Conservation (phyloP, 345 rosid genomes). For the Eucalyptus camaldulensis region DNA sequence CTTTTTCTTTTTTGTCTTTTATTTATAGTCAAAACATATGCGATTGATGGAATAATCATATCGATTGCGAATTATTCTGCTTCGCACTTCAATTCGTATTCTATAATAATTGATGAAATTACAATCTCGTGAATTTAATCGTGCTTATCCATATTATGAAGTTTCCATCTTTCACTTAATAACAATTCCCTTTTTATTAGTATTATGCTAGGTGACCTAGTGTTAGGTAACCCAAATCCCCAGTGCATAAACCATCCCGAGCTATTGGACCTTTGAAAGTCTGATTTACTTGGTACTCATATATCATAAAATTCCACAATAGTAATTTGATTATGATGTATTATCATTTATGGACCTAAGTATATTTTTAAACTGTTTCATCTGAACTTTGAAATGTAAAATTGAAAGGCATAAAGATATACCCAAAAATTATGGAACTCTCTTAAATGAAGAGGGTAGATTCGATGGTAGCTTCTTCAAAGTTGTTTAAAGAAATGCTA, state of each 20-base stretch:
- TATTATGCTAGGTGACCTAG: background rate
- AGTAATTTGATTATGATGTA: background rate
- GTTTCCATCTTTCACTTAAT: background rate
- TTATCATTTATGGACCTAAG: no score
- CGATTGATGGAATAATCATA: background rate
- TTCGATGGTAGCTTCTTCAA: no score
- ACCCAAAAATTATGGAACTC: no score
- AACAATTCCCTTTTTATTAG: background rate
- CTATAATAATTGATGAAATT: accelerated
- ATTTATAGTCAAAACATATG: background rate
- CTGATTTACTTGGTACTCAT: background rate
- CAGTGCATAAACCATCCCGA: accelerated
- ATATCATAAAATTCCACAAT: background rate
- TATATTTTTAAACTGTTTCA: no score
- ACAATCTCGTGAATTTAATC: background rate
- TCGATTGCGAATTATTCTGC: background rate
- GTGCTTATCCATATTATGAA: accelerated
- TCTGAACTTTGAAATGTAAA: no score
- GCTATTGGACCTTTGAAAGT: background rate
- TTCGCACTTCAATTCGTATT: background rate
- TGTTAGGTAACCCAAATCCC: background rate
- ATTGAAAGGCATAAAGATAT: no score
- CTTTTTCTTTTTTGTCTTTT: background rate
- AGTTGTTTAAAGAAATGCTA: no score
- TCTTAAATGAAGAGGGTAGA: no score